These are phyloP conservation scores for Mycena floridula DNA, from an alignment of 768 basidiomycete genomes.

Conservation along the genomic window DNA sequence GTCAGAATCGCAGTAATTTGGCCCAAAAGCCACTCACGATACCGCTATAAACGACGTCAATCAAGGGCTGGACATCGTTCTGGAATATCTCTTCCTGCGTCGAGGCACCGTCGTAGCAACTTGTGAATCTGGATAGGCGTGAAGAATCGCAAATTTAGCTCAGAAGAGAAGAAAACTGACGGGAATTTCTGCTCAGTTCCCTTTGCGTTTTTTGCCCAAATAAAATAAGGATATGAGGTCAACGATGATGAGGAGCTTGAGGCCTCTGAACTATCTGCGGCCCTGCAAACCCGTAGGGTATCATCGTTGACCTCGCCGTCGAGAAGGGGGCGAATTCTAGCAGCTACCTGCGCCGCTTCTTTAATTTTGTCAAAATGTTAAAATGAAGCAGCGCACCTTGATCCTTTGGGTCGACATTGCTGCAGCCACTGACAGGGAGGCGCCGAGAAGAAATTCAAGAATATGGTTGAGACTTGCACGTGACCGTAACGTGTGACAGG, in stretches of 20 bases:
- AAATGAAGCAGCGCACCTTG: too few relatives aligned
- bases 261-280: constrained; percentile 25
- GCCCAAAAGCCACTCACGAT: too few relatives aligned
- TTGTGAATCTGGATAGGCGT: constrained; percentile 55
- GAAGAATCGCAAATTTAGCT: too few relatives aligned
- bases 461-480: too few relatives aligned
- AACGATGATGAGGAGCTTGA: not conserved
- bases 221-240: constrained; percentile 20
- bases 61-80: constrained; percentile 68
- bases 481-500: too few relatives aligned
- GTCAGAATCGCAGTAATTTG: not conserved
- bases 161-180: too few relatives aligned
- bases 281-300: constrained; percentile 46
- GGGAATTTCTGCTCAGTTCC: constrained; percentile 34
- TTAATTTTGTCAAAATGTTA: constrained; percentile 67
- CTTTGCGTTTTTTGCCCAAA: constrained; percentile 18
- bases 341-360: too few relatives aligned
- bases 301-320: constrained; percentile 57
- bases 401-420: not conserved
- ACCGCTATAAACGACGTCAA: constrained; percentile 74
- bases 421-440: too few relatives aligned
- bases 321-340: constrained; percentile 64
- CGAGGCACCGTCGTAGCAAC: constrained; percentile 66
- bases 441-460: too few relatives aligned
- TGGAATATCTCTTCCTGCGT: constrained; percentile 75